Conservation (phyloP, 352 stramenopile genomes). For the Phytopythium aichiense region DNA sequence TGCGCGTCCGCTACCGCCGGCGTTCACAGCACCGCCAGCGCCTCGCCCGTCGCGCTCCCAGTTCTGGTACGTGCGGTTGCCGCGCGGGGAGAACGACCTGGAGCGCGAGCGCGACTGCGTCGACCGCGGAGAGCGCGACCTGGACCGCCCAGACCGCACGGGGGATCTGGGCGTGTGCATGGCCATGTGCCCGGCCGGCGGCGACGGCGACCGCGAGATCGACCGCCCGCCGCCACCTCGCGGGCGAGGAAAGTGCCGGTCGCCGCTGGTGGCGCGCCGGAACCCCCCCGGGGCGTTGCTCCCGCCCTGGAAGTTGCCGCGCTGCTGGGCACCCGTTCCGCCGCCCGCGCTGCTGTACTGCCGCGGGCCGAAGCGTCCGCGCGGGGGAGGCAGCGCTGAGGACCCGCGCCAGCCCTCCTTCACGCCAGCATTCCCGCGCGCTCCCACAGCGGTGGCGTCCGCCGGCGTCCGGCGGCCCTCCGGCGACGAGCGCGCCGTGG, state of each 20-base stretch:
- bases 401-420: slow-evolving; percentile 2
- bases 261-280: slow-evolving; percentile 17
- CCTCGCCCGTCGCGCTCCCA: slow-evolving; percentile 26
- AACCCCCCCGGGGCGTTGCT: slow-evolving; percentile 12
- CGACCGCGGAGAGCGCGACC: slow-evolving; percentile 33
- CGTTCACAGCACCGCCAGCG: slow-evolving; percentile 1
- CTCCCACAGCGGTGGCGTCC: not conserved
- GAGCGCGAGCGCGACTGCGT: slow-evolving; percentile 40
- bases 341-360: slow-evolving; percentile 9
- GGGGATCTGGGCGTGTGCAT: slow-evolving; percentile 16
- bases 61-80: slow-evolving; percentile 43
- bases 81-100: slow-evolving; percentile 54
- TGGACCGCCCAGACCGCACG: slow-evolving; percentile 15
- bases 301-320: slow-evolving; percentile 31
- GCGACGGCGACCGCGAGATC: slow-evolving; percentile 50
- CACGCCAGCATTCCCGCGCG: not conserved
- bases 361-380: slow-evolving; percentile 12
- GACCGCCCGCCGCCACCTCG: slow-evolving; percentile 32
- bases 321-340: not conserved
- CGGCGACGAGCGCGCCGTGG: slow-evolving; percentile 17
- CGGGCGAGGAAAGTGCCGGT: slow-evolving; percentile 34
- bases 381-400: slow-evolving; percentile 10
- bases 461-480: slow-evolving; percentile 17
- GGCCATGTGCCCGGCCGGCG: slow-evolving; percentile 18
- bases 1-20: slow-evolving; percentile 9